phyloP scores from a whole-genome alignment of 345 rosid species.

The Alliaria petiolata region DNA sequence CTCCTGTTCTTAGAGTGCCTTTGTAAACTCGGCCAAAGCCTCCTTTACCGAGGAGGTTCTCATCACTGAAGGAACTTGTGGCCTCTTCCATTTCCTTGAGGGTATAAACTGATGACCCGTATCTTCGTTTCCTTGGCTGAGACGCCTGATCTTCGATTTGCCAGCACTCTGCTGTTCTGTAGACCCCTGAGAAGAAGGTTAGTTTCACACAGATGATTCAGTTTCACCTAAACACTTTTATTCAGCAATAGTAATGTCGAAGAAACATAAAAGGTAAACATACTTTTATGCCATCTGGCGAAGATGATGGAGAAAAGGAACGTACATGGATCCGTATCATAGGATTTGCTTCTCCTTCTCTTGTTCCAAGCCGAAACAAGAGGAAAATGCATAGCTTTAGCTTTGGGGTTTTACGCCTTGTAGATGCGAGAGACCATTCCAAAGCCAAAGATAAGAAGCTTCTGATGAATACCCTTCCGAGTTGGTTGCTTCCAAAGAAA shows the following conservation, averaged over 20 bases:
- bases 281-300: constrained; percentile 34
- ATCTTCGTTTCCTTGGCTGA: constrained; percentile 46
- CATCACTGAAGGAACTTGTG: constrained; percentile 66
- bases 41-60: constrained; percentile 75
- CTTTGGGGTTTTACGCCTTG: neutral
- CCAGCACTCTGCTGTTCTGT: constrained; percentile 69
- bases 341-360: constrained; percentile 86
- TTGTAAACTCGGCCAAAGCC: constrained; percentile 90
- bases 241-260: neutral
- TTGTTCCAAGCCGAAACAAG: constrained; percentile 93
- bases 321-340: constrained; percentile 86
- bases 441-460: constrained; percentile 17
- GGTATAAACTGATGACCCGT: constrained; percentile 71
- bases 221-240: constrained; percentile 11
- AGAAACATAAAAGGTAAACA: no score
- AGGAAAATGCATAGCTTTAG: constrained; percentile 65
- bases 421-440: constrained; percentile 6
- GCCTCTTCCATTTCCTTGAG: constrained; percentile 94
- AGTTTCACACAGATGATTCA: constrained; percentile 20
- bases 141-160: constrained; percentile 54
- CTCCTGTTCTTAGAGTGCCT: constrained; percentile 79
- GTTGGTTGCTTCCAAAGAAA: no score
- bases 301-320: constrained; percentile 37
- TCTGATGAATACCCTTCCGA: constrained; percentile 2
- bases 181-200: constrained; percentile 57